Evolutionary conservation across 805 yeast genomes (phyloP).

Genomic region (Myxozyma nipponensis): DNA sequence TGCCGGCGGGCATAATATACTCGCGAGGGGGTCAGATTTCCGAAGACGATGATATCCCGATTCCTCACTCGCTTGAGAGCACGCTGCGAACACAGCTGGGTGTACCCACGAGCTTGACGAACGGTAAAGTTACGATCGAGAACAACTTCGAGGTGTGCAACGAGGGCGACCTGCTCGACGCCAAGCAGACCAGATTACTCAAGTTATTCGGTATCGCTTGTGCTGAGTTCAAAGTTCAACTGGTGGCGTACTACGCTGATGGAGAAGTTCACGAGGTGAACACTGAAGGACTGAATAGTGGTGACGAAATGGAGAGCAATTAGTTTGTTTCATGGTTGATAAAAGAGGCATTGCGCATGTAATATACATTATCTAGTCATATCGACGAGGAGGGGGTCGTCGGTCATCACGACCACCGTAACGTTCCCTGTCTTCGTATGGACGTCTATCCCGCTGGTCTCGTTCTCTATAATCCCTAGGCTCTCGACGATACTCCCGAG

Average conservation of each 20-base stretch:
- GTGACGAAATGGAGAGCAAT: slow-evolving; percentile 2
- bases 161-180: slow-evolving; percentile 76
- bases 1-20: slow-evolving; percentile 88
- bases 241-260: slow-evolving; percentile 74
- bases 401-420: slow-evolving; percentile 32
- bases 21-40: slow-evolving; percentile 94
- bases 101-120: slow-evolving; percentile 84
- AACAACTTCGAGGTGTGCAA: slow-evolving; percentile 77
- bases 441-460: slow-evolving; percentile 19
- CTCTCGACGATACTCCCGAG: not conserved
- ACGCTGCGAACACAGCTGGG: slow-evolving; percentile 77
- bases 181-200: slow-evolving; percentile 83
- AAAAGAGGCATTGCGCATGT: not conserved
- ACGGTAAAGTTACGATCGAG: slow-evolving; percentile 78
- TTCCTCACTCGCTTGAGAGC: slow-evolving; percentile 94
- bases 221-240: slow-evolving; percentile 78
- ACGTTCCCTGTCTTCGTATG: slow-evolving; percentile 27
- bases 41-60: slow-evolving; percentile 88
- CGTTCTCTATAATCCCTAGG: slow-evolving; percentile 19
- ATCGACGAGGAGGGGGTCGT: slow-evolving; percentile 19
- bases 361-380: slow-evolving; percentile 1
- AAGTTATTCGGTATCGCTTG: slow-evolving; percentile 96
- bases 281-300: not conserved
- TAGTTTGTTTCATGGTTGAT: not conserved
- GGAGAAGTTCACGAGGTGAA: slow-evolving; percentile 27